A percentile compares a stretch with the other conserved stretches of the same genome.
These are phyloP conservation scores for Apiospora aurea DNA, from an alignment of 2,329 filamentous ascomycete genomes.

Conservation along the genomic window DNA sequence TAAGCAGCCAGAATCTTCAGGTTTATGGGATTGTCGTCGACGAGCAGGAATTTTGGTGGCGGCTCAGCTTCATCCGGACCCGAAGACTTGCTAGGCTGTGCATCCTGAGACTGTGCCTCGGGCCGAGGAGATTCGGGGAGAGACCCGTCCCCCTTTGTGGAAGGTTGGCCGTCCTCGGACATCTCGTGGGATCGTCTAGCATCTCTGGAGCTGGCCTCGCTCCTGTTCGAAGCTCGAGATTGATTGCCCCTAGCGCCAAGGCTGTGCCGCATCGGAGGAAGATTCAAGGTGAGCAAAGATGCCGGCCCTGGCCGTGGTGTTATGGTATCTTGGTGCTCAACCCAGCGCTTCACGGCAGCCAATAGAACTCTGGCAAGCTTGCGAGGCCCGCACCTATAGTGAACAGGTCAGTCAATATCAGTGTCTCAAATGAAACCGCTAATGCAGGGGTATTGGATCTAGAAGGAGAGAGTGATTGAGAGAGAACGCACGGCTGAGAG, in stretches of 20 bases:
- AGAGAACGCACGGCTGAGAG: conserved; percentile 21
- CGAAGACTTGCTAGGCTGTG: conserved; percentile 25
- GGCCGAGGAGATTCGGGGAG: background rate
- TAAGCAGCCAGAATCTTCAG: conserved; percentile 39
- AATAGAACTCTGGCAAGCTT: conserved; percentile 18
- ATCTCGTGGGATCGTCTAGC: background rate
- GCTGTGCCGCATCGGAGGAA: background rate
- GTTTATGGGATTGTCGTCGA: conserved; percentile 51
- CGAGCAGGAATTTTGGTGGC: conserved; percentile 38
- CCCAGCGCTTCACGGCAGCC: conserved; percentile 17
- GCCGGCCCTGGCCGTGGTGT: background rate
- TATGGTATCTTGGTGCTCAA: conserved; percentile 16
- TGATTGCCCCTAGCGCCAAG: background rate
- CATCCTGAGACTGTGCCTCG: background rate
- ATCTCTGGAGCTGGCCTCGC: background rate
- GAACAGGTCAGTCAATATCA: conserved; percentile 9
- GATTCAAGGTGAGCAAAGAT: background rate
- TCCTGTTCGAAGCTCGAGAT: background rate
- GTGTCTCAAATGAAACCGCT: background rate
- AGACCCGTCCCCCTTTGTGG: background rate
- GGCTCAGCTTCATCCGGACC: background rate
- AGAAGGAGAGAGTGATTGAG: no score
- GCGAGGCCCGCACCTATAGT: conserved; percentile 13
- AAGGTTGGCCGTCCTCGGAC: background rate
- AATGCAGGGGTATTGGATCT: background rate